Conservation (phyloP, 2,329 filamentous ascomycete genomes). For the Ophiostoma novo-ulmi region DNA sequence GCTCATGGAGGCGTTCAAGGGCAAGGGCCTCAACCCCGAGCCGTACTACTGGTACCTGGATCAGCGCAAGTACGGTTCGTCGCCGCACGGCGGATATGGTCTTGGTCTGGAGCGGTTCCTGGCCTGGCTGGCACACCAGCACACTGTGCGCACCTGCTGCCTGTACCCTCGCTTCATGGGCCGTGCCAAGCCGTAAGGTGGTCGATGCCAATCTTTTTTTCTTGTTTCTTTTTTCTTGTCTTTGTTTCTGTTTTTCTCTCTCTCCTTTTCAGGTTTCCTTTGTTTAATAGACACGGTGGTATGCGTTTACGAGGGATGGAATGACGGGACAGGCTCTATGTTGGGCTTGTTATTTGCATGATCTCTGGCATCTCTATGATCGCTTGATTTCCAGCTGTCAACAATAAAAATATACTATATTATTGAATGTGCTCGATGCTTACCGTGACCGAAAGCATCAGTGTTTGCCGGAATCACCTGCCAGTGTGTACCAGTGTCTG, state of each 20-base stretch:
- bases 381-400: neutral
- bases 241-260: neutral
- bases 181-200: constrained; percentile 63
- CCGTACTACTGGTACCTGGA: constrained; percentile 99
- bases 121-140: constrained; percentile 60
- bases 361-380: neutral
- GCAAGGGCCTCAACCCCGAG: constrained; percentile 75
- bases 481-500: neutral
- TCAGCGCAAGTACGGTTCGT: constrained; percentile 86
- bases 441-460: neutral
- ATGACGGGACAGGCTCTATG: neutral
- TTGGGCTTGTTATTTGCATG: neutral
- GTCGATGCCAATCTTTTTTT: constrained; percentile 15
- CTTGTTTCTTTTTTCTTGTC: neutral
- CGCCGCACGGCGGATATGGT: constrained; percentile 30
- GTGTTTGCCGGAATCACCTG: neutral
- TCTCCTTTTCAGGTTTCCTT: neutral
- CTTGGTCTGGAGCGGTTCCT: constrained; percentile 80
- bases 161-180: constrained; percentile 78
- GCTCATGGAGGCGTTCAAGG: constrained; percentile 80
- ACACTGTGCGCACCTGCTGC: constrained; percentile 61
- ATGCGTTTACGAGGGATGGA: constrained; percentile 6
- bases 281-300: constrained; percentile 5
- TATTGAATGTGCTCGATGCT: neutral
- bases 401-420: neutral